Base-by-base conservation (phyloP, 768 basidiomycete genomes). In the Leccinum sublutescens region DNA sequence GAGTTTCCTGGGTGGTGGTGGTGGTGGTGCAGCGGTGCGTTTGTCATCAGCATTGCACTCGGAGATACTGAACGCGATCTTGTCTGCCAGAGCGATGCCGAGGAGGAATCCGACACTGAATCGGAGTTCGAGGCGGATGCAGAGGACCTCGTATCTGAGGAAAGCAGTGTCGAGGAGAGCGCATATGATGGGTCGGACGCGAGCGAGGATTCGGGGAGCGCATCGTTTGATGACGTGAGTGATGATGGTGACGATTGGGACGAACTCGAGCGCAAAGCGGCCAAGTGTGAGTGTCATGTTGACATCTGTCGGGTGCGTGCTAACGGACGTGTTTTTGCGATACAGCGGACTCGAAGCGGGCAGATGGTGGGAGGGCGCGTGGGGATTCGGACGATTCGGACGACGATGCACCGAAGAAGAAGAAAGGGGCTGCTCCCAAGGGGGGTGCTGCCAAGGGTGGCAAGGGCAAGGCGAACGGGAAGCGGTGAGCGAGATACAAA, bases 161-260 rank as follows among this genome's bases (percentile, higher is more conserved):
- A 73, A 52, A 79, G 77, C 62, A 76, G 76, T 40, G 83, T 76
- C 17, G 84, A 81, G 43, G 86, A 76, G 43, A 87, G 84, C 66
- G 85, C 66, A 36, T 83, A 79, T 54, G 78, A 79, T 64, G 83
- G 76, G n/a, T 79, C 77, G 14, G 77, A 82, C 60, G 83, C 77
- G 8, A 82, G 79, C 68, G 79, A 75, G 0, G 81, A 85, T 50
- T 85, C 85, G 51, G 89, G 79, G 36, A 85, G 82, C 64, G 89
- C 73, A 17, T 91, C 89, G 53, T 92, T 75, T 47, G 81, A 75
- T 6, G 80, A 78, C 14, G 84, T 80, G 27, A 89, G 88, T 59
- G 86, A 89, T 54, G 86, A 87, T 56, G 87, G 94, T 10, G 93
- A 95, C 55, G 95, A 96, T 66, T 99, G 96, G 96, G 95, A 97